phyloP scores from a whole-genome alignment of 345 rosid genomes.

The Combretum micranthum region DNA sequence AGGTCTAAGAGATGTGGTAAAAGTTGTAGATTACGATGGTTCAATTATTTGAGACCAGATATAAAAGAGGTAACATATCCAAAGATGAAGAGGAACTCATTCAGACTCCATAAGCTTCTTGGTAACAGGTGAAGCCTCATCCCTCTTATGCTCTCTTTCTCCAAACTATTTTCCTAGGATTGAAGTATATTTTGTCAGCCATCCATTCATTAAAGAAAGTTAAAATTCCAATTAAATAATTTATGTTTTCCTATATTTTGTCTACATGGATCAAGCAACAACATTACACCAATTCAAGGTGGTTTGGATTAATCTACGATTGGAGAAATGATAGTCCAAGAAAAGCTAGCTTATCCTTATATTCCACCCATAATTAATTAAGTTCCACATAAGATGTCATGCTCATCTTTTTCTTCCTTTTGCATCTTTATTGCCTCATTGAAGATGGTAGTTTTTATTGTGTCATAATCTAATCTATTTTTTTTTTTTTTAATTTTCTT shows the following conservation, averaged over 20 bases:
- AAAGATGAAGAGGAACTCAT: not conserved
- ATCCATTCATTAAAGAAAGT: no score
- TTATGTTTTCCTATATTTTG: no score
- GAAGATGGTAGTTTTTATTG: not conserved
- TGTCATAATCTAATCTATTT: not conserved
- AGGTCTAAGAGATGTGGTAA: conserved; percentile 11
- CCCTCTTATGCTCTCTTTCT: not conserved
- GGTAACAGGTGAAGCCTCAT: not conserved
- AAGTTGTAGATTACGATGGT: not conserved
- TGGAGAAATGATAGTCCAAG: no score
- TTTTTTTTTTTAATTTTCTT: not conserved
- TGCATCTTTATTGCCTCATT: no score
- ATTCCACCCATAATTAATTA: no score
- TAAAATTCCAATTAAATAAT: not conserved
- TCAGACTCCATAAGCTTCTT: not conserved
- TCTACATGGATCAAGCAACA: no score
- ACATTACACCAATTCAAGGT: not conserved
- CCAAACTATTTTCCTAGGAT: no score
- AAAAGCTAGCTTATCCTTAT: no score
- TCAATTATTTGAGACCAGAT: not conserved
- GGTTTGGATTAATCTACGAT: not conserved
- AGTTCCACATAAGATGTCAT: no score
- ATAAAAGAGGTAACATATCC: not conserved
- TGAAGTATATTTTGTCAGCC: no score
- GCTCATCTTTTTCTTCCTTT: no score